Conservation (phyloP, 192 early-diverging fungal species). For the Backusella liffmaniae region DNA sequence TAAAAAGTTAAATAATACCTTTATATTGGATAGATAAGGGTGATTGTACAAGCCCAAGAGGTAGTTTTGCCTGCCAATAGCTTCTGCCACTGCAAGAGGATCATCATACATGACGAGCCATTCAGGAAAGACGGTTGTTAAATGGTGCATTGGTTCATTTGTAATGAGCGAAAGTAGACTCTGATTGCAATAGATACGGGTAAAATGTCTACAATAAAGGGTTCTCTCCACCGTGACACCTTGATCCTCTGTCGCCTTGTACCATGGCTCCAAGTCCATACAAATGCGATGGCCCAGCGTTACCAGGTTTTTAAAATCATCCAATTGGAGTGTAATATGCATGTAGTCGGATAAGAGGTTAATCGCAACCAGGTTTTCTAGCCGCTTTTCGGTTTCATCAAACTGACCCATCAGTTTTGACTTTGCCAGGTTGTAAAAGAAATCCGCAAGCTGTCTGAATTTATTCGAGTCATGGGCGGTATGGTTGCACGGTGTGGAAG, state of each 20-base stretch:
- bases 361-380: neutral
- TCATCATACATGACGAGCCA: constrained; percentile 2
- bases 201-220: neutral
- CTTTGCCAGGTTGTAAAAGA: neutral
- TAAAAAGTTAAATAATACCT: neutral
- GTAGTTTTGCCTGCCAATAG: neutral
- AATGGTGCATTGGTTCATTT: neutral
- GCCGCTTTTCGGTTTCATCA: neutral
- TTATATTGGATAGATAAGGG: neutral
- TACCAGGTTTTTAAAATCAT: neutral
- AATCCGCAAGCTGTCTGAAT: neutral
- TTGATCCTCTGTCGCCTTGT: neutral
- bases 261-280: neutral
- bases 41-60: neutral
- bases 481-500: neutral
- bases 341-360: neutral
- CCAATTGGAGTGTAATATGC: neutral
- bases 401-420: neutral
- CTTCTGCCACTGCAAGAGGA: neutral
- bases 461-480: neutral
- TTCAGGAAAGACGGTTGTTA: neutral
- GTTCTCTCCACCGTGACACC: neutral
- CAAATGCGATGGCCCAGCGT: neutral
- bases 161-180: neutral
- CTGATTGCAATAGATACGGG: neutral